Conservation (phyloP, 1,284 basidiomycete species). For the Apiotrichum gracile region DNA sequence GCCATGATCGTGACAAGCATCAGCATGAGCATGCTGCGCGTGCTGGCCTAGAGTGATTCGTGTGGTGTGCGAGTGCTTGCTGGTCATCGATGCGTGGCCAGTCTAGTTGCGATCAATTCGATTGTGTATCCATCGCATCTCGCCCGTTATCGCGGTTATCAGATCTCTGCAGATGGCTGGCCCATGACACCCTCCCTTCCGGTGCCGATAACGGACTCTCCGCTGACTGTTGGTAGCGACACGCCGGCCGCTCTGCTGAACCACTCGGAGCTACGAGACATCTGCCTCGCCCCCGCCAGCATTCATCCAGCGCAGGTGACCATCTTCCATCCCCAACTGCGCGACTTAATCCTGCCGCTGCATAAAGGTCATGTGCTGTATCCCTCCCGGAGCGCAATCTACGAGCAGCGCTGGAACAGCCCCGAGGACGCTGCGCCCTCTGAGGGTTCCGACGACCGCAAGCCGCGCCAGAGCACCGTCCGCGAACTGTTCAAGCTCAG, state of each 20-base stretch:
- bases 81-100: no score
- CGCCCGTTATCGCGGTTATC: no score
- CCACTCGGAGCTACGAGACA: slow-evolving; percentile 37
- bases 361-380: slow-evolving; percentile 34
- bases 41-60: no score
- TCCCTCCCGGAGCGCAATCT: slow-evolving; percentile 28
- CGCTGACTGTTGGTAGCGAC: slow-evolving; percentile 16
- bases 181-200: background rate
- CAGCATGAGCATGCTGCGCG: no score
- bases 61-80: no score
- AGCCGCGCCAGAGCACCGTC: background rate
- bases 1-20: background rate
- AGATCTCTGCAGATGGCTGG: no score
- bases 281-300: slow-evolving; percentile 26
- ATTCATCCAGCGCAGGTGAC: slow-evolving; percentile 34
- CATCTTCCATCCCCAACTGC: slow-evolving; percentile 45
- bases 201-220: background rate
- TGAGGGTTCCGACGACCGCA: background rate
- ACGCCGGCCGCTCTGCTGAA: slow-evolving; percentile 22
- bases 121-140: no score
- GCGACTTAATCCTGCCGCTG: slow-evolving; percentile 42
- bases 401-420: slow-evolving; percentile 27
- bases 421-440: slow-evolving; percentile 3
- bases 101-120: no score
- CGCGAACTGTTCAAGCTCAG: slow-evolving; percentile 27